phyloP scores from a whole-genome alignment of 176 grass and related monocot species.

The Oryza rufipogon region DNA sequence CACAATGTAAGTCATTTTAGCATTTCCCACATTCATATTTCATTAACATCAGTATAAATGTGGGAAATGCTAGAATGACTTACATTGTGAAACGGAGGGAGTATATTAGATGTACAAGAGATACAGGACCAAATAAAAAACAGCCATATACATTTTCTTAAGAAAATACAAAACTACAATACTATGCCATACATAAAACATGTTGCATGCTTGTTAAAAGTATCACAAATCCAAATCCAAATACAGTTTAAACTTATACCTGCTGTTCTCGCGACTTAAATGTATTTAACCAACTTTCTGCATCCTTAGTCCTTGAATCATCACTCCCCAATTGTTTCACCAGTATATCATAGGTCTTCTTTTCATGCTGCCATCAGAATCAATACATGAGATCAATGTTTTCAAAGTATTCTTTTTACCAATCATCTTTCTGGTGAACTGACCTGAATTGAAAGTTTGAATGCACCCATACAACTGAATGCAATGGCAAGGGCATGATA shows the following conservation, averaged over 20 bases:
- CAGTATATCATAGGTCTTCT: constrained; percentile 87
- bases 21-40: no score
- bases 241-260: constrained; percentile 51
- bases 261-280: constrained; percentile 79
- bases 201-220: neutral
- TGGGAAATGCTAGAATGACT: no score
- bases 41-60: no score
- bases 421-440: constrained; percentile 12
- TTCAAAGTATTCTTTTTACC: constrained; percentile 3
- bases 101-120: constrained; percentile 12
- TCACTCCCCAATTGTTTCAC: constrained; percentile 79
- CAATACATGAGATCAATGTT: neutral
- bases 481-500: constrained; percentile 98
- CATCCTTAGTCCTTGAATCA: constrained; percentile 87
- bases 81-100: no score
- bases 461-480: constrained; percentile 88
- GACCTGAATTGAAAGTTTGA: constrained; percentile 96
- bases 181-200: neutral
- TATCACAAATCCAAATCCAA: neutral
- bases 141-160: neutral
- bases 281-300: constrained; percentile 92
- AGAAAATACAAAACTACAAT: neutral
- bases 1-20: no score
- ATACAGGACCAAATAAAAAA: neutral
- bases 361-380: constrained; percentile 81